A percentile compares a stretch with the other conserved stretches of the same genome.
These are phyloP conservation scores for Fusarium sp. DNA, from an alignment of 2,329 filamentous ascomycete species.

Conservation along the genomic window DNA sequence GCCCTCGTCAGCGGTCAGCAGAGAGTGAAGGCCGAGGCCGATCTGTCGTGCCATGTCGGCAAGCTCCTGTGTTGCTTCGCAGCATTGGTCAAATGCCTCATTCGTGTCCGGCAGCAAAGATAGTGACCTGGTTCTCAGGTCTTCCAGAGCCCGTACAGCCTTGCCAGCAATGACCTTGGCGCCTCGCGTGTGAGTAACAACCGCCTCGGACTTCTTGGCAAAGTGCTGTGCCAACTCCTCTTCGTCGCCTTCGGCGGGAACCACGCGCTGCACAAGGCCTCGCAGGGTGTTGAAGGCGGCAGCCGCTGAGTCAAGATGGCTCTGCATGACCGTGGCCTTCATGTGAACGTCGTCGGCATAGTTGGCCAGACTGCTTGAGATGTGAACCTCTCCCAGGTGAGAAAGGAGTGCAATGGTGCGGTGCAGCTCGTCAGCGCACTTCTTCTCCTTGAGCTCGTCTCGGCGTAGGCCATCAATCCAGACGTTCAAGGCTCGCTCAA, in stretches of 20 bases:
- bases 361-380: conserved; percentile 74
- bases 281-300: conserved; percentile 72
- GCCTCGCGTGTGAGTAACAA: conserved; percentile 80
- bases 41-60: conserved; percentile 73
- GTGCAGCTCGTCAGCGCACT: conserved; percentile 83
- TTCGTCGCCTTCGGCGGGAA: conserved; percentile 63
- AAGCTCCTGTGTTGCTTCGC: conserved; percentile 71
- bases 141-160: conserved; percentile 78
- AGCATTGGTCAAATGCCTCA: conserved; percentile 76
- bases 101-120: conserved; percentile 75
- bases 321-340: conserved; percentile 80
- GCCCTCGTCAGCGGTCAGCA: conserved; percentile 76
- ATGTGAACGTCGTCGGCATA: conserved; percentile 85
- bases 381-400: conserved; percentile 86
- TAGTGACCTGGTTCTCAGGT: conserved; percentile 79
- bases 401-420: conserved; percentile 86
- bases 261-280: conserved; percentile 72
- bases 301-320: conserved; percentile 82
- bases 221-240: conserved; percentile 76
- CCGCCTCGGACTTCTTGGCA: conserved; percentile 74
- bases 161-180: conserved; percentile 87
- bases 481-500: conserved; percentile 86
- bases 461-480: conserved; percentile 87
- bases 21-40: conserved; percentile 71
- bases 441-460: conserved; percentile 86